Percentiles rank a stretch among this genome's conserved stretches.
Evolutionary conservation across 495 filamentous ascomycete genomes (phyloP).

Genomic region (Pseudevernia furfuracea): DNA sequence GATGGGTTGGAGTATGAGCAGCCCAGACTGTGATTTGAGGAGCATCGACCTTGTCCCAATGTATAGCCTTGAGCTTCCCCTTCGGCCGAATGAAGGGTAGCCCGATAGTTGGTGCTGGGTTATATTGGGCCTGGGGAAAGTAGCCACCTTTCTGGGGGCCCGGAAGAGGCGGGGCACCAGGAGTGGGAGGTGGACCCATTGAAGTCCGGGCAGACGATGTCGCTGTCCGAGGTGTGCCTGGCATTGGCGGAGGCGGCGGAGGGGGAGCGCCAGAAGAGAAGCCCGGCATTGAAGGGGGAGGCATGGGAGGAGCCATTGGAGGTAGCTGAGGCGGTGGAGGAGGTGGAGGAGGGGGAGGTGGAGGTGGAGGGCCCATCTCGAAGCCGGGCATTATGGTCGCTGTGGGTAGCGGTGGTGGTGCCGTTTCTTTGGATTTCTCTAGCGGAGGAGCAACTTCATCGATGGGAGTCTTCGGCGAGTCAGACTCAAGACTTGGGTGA

Average conservation of each 20-base stretch:
- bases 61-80: constrained; percentile 98
- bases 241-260: constrained; percentile 43
- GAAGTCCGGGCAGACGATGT: constrained; percentile 19
- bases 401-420: constrained; percentile 37
- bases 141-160: constrained; percentile 46
- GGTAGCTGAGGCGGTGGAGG: constrained; percentile 39
- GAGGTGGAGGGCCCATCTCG: constrained; percentile 38
- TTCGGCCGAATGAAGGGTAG: constrained; percentile 80
- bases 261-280: constrained; percentile 45
- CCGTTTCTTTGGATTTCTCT: constrained; percentile 30
- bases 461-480: constrained; percentile 60
- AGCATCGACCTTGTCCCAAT: constrained; percentile 98
- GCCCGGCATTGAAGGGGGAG: constrained; percentile 37
- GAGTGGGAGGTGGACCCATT: constrained; percentile 46
- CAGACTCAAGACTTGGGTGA: constrained; percentile 66
- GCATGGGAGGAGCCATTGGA: constrained; percentile 33
- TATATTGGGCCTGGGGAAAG: constrained; percentile 42
- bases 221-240: constrained; percentile 29
- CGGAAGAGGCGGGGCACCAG: constrained; percentile 44
- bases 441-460: constrained; percentile 45
- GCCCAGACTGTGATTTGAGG: constrained; percentile 96
- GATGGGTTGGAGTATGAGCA: constrained; percentile 65
- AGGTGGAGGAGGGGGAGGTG: constrained; percentile 46
- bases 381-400: constrained; percentile 42
- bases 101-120: constrained; percentile 40